A percentile compares a stretch with the other conserved stretches of the same genome.
Evolutionary conservation across 2,329 filamentous ascomycete species (phyloP).

Genomic region (Claviceps africana): DNA sequence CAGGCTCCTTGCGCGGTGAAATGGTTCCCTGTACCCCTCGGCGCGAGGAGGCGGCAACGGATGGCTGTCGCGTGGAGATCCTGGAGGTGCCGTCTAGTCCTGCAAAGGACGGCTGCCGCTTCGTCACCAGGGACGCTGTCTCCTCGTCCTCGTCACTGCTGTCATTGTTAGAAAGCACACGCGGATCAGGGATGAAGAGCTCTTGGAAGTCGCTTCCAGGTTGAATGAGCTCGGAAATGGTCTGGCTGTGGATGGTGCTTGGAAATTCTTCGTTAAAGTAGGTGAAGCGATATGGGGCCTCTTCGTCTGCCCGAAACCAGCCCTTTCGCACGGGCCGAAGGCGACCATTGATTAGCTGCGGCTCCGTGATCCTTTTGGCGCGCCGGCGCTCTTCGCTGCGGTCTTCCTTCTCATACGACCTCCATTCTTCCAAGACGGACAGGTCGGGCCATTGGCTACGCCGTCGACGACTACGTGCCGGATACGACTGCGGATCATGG

Average conservation of each 20-base stretch:
- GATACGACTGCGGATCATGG: conserved; percentile 25
- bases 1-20: conserved; percentile 18
- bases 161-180: conserved; percentile 58
- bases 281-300: conserved; percentile 85
- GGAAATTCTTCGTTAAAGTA: conserved; percentile 98
- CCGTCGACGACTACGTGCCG: conserved; percentile 38
- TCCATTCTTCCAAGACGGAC: conserved; percentile 75
- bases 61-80: conserved; percentile 31
- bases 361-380: conserved; percentile 85
- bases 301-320: conserved; percentile 82
- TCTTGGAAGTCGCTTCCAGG: conserved; percentile 72
- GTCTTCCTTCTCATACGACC: conserved; percentile 69
- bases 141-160: conserved; percentile 44
- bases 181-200: conserved; percentile 80
- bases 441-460: conserved; percentile 77
- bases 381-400: conserved; percentile 68
- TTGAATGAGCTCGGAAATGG: conserved; percentile 83
- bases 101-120: conserved; percentile 11
- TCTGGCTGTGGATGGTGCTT: conserved; percentile 91
- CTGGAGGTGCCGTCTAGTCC: conserved; percentile 27
- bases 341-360: conserved; percentile 79
- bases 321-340: conserved; percentile 64
- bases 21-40: conserved; percentile 12
- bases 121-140: conserved; percentile 12
- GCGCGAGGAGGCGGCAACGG: conserved; percentile 20